Percentiles rank a stretch among this genome's conserved stretches.
Conservation (phyloP, 1,284 basidiomycete genomes). For the Apiotrichum veenhuisii region DNA sequence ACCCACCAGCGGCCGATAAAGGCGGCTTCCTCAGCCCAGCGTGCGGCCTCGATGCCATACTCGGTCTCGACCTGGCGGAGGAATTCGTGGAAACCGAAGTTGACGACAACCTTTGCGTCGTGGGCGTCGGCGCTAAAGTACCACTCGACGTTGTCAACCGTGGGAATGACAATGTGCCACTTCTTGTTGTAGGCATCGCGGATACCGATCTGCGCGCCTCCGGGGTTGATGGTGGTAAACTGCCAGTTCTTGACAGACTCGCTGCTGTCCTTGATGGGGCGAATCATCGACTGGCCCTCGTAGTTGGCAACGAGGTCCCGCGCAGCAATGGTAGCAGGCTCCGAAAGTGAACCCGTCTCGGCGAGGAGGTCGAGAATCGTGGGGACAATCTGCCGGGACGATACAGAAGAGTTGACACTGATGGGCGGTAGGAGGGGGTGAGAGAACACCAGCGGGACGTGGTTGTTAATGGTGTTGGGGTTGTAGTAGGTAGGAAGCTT, state of each 20-base stretch:
- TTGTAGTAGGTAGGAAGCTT: slow-evolving; percentile 10
- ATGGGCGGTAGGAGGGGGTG: slow-evolving; percentile 3
- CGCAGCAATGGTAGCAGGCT: not conserved
- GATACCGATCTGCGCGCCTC: slow-evolving; percentile 1
- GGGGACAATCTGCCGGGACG: slow-evolving; percentile 2
- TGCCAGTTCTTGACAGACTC: not conserved
- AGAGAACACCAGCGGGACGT: slow-evolving; percentile 2
- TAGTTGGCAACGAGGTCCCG: slow-evolving; percentile 8
- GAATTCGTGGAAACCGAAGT: slow-evolving; percentile 2
- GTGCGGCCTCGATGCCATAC: slow-evolving; percentile 5
- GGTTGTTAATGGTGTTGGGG: slow-evolving; percentile 3
- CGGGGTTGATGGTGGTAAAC: slow-evolving; percentile 11
- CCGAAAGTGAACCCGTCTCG: slow-evolving; percentile 4
- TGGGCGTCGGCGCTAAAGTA: not conserved
- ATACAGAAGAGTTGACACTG: not conserved
- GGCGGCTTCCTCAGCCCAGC: slow-evolving; percentile 6
- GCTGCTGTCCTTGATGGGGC: not conserved
- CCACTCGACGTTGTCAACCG: slow-evolving; percentile 3
- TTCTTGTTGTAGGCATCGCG: slow-evolving; percentile 3
- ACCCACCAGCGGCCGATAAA: slow-evolving; percentile 11
- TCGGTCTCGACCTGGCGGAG: not conserved
- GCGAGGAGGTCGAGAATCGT: slow-evolving; percentile 12
- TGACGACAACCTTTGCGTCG: not conserved
- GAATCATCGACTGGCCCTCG: slow-evolving; percentile 12
- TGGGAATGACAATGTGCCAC: slow-evolving; percentile 6